A percentile compares a stretch with the other conserved stretches of the same genome.
Conservation (phyloP, 169 alveolate species). For the Plasmodium cynomolgi region DNA sequence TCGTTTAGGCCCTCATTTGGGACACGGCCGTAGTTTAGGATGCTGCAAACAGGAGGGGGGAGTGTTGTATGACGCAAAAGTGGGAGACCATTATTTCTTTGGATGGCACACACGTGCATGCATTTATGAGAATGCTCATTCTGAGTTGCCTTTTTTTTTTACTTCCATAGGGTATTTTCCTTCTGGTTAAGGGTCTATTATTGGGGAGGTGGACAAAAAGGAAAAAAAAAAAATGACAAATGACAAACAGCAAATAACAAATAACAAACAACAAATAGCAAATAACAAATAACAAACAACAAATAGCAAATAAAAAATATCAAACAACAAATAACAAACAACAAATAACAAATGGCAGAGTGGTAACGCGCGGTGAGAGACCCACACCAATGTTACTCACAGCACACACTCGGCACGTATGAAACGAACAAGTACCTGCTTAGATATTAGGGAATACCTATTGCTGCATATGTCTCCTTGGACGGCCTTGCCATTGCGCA, state of each 20-base stretch:
- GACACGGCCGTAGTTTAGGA: constrained; percentile 16
- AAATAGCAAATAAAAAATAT: not conserved
- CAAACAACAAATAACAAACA: not conserved
- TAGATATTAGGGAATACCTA: constrained; percentile 60
- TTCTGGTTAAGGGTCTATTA: constrained; percentile 54
- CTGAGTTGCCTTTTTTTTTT: not conserved
- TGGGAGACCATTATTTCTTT: not conserved
- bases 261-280: too few species aligned
- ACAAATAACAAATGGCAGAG: not conserved
- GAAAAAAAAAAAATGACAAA: not conserved
- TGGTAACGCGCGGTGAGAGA: not conserved
- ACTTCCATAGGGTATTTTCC: constrained; percentile 56
- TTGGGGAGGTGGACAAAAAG: not conserved
- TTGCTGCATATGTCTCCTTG: not conserved
- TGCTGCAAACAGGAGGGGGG: constrained; percentile 2
- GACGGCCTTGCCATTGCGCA: not conserved
- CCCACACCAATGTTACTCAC: not conserved
- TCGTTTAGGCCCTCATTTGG: constrained; percentile 72
- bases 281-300: too few species aligned
- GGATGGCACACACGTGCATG: not conserved
- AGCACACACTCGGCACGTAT: not conserved
- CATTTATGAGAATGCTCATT: not conserved
- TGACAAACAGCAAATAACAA: not conserved
- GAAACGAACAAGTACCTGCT: constrained; percentile 28
- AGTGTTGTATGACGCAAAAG: not conserved